Base-by-base conservation (phyloP, 2,329 filamentous ascomycete genomes). In the Septoria petroselini region DNA sequence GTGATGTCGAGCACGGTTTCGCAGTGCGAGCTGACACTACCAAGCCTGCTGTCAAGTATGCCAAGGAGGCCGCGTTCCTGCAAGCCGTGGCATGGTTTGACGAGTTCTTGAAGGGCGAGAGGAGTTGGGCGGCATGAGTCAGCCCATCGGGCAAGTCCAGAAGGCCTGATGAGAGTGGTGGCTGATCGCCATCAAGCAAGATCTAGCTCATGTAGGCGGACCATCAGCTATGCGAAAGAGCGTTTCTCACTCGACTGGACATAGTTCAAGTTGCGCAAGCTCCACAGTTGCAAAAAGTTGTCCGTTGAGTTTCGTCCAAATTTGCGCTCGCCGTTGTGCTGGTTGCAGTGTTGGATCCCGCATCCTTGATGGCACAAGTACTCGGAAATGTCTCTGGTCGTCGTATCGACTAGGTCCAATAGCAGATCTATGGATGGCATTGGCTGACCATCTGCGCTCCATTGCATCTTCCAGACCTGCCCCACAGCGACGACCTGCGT, bases 81-180 rank as follows among this genome's bases (percentile, higher is more conserved):
- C 88, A 93, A 75, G 87, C 87, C 29, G 75, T 90, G 43, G 67
- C 74, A 44, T 94, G 88, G 88, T 90, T 94, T 59, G 78, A 86
- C 58, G 74, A 83, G 68, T 75, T 78, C 66, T 66, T 86, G 54
- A 73, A 73, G 66, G 55, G 52, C 7, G 43, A 50, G 18, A 38
- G 57, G 39, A 49, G 31, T 21, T 58, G 48, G 41, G 55, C 57
- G 47, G 50, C 55, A 38, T 61, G 46, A 57, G 40, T 50, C 15
- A 15, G 33, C 41, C n/a, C 9, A 3, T 15, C n/a, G 3, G 18
- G 9, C 33, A 37, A 7, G 14, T 37, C 9, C 3, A 8, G 14
- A 8, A 17, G 12, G 5, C n/a, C n/a, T 4, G 33, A 37, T 29
- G 7, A 21, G 23, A 11, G 38, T 11, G 11, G 23, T n/a, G 17